phyloP scores from a whole-genome alignment of 2,329 filamentous ascomycete genomes.

The Fusarium humuli region DNA sequence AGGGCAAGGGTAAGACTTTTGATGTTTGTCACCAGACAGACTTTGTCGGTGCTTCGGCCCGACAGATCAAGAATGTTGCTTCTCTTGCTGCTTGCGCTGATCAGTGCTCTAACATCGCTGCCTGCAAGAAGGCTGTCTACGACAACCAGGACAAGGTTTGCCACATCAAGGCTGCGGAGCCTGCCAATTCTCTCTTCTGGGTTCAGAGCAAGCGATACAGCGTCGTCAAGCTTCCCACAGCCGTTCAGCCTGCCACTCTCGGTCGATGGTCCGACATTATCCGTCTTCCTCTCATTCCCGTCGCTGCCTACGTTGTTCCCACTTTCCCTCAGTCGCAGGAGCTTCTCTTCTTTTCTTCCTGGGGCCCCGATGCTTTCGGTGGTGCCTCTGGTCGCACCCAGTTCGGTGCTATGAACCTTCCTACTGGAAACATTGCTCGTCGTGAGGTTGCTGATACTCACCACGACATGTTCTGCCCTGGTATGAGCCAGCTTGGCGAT shows the following conservation, averaged over 20 bases:
- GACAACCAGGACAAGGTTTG: conserved; percentile 38
- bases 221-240: conserved; percentile 15
- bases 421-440: conserved; percentile 15
- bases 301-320: conserved; percentile 37
- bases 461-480: conserved; percentile 69
- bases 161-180: conserved; percentile 32
- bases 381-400: conserved; percentile 34
- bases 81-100: conserved; percentile 33
- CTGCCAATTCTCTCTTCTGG: conserved; percentile 30
- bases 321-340: conserved; percentile 25
- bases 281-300: conserved; percentile 30
- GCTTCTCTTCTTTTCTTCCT: conserved; percentile 36
- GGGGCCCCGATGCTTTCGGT: conserved; percentile 32
- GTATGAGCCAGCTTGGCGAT: conserved; percentile 60
- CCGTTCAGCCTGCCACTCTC: not conserved
- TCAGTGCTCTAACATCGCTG: conserved; percentile 21
- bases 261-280: conserved; percentile 35
- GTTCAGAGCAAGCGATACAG: conserved; percentile 31
- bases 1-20: conserved; percentile 14
- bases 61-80: conserved; percentile 17
- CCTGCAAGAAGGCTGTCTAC: conserved; percentile 36
- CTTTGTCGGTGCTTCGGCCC: conserved; percentile 10
- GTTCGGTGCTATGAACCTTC: conserved; percentile 22
- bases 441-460: conserved; percentile 55
- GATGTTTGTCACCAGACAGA: conserved; percentile 28